Evolutionary conservation across 805 yeast species (phyloP), one percentile per base, ranked within the genome.

Genomic region (Kazachstania africana): DNA sequence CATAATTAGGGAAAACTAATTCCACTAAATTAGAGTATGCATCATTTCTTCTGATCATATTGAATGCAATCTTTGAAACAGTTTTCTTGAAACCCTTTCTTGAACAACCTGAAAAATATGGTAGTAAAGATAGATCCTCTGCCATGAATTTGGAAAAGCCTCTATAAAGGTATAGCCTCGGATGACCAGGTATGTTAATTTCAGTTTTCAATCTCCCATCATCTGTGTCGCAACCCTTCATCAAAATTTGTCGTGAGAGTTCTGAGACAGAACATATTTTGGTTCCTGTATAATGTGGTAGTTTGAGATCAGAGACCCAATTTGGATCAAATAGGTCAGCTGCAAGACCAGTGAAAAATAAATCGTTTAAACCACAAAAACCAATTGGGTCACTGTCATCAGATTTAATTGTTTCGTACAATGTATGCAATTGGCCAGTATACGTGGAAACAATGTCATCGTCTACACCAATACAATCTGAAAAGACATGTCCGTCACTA

Each of bases 131-230:
- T 41, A 73, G 58, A 44, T 73, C 79, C 42, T 72, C 78, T 38
- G 57, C 55, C 79, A 73, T 73, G 40, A 73, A 73, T 44, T 57
- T 69, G 22, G 72, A 60, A 43, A 73, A 73, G 0, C 79, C 79
- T 38, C 78, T 59, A 42, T 63, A 72, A 16, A 73, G 59, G 19
- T 53, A 55, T 29, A 71, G 56, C 40, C 78, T 57, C 23, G 78
- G 70, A 47, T 72, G 77, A 16, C 62, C 66, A 3, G 70, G 71
- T 9, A 70, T 62, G 8, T 59, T 57, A 14, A 80, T 64, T 43
- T 78, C 84, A n/a, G 60, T 54, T 47, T 82, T 65, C 36, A 80
- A 60, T 36, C 69, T 68, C 2, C 85, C 85, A 36, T 75, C 81
- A 38, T 63, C 68, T 9, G 66, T 62, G 36, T 63, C 67, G 43